These are phyloP conservation scores for Paxillus rubicundulus DNA, from an alignment of 768 basidiomycete genomes.

Conservation along the genomic window DNA sequence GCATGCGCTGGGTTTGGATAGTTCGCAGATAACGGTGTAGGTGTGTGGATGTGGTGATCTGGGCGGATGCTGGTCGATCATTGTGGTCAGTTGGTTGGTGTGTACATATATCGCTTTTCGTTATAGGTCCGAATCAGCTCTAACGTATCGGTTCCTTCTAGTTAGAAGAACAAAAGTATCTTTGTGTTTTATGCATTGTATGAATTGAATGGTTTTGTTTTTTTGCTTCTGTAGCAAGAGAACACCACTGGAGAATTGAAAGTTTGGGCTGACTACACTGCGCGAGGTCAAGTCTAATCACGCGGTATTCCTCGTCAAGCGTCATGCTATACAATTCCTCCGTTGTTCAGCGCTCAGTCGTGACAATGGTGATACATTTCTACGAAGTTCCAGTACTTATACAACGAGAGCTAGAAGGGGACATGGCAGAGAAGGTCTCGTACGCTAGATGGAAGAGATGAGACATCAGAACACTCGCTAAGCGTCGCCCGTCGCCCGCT, in stretches of 20 bases:
- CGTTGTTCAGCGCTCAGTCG: too few relatives aligned
- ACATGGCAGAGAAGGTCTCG: conserved; percentile 23
- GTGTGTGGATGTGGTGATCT: not conserved
- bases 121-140: not conserved
- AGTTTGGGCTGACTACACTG: not conserved
- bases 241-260: not conserved
- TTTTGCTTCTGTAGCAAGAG: not conserved
- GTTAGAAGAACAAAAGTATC: conserved; percentile 21
- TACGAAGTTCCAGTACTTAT: not conserved
- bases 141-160: not conserved
- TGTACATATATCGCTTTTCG: not conserved
- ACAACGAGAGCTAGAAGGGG: conserved; percentile 1
- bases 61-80: not conserved
- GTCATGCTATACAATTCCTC: not conserved
- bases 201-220: conserved; percentile 13
- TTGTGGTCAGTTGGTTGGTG: too few relatives aligned
- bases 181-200: conserved; percentile 16
- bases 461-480: conserved; percentile 27
- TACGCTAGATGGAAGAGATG: conserved; percentile 21
- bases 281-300: too few relatives aligned
- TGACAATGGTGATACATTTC: not conserved
- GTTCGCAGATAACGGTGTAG: conserved; percentile 65
- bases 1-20: conserved; percentile 72
- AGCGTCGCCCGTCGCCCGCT: conserved; percentile 36
- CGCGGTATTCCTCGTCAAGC: too few relatives aligned